These are phyloP conservation scores for Phaeophleospora eucalypticola DNA, from an alignment of 2,329 filamentous ascomycete genomes.

Conservation along the genomic window DNA sequence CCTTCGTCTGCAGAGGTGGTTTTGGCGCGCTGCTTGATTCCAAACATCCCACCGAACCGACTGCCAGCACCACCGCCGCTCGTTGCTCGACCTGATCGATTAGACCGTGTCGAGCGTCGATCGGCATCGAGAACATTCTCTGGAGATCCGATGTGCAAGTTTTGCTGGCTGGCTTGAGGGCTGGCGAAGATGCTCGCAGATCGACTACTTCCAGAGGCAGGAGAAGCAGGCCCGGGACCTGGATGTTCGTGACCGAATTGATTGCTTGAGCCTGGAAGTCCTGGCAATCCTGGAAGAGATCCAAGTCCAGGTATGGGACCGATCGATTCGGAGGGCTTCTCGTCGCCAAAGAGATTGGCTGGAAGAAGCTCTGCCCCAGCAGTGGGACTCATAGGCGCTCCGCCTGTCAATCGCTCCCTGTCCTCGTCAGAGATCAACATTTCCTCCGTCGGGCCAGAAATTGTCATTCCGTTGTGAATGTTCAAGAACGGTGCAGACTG, in stretches of 20 bases:
- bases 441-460: slow-evolving; percentile 43
- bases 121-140: slow-evolving; percentile 44
- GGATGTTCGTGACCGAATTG: slow-evolving; percentile 16
- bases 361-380: slow-evolving; percentile 67
- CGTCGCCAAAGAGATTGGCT: slow-evolving; percentile 51
- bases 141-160: slow-evolving; percentile 39
- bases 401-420: slow-evolving; percentile 56
- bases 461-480: slow-evolving; percentile 59
- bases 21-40: slow-evolving; percentile 59
- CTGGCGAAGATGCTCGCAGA: slow-evolving; percentile 47
- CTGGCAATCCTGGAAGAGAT: slow-evolving; percentile 39
- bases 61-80: slow-evolving; percentile 36
- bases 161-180: slow-evolving; percentile 44
- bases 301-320: slow-evolving; percentile 33
- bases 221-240: slow-evolving; percentile 39
- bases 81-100: slow-evolving; percentile 47
- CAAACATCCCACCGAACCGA: slow-evolving; percentile 52
- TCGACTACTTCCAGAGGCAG: slow-evolving; percentile 40
- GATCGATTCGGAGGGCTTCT: slow-evolving; percentile 18
- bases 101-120: slow-evolving; percentile 45
- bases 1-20: slow-evolving; percentile 60
- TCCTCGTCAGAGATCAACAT: slow-evolving; percentile 58
- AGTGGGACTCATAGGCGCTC: slow-evolving; percentile 71
- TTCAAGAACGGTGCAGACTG: slow-evolving; percentile 49
- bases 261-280: slow-evolving; percentile 34